A percentile compares a stretch with the other conserved stretches of the same genome.
Conservation (phyloP, 805 yeast species). For the Metschnikowia proteae region DNA sequence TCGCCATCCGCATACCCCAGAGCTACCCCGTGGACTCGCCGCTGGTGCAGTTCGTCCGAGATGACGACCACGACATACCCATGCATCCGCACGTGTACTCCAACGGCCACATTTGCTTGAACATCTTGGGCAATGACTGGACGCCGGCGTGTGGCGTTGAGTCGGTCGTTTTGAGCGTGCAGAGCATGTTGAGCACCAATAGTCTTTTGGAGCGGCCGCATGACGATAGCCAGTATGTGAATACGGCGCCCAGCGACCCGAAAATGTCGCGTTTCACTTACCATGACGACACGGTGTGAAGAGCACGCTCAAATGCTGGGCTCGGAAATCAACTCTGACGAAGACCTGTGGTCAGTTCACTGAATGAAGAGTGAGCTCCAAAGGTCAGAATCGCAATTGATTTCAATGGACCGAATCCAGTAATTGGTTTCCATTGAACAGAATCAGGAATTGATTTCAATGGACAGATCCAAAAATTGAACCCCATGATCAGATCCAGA, state of each 20-base stretch:
- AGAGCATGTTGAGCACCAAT: slow-evolving; percentile 60
- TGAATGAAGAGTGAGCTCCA: too few species aligned
- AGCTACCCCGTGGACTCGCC: slow-evolving; percentile 19
- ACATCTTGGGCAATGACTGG: slow-evolving; percentile 64
- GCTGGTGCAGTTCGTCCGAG: slow-evolving; percentile 11
- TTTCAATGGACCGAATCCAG: too few species aligned
- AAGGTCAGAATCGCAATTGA: too few species aligned
- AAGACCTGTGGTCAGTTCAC: too few species aligned
- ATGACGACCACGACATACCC: slow-evolving; percentile 41
- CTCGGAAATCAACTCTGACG: too few species aligned
- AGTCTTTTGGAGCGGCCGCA: slow-evolving; percentile 48
- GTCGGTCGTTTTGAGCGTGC: slow-evolving; percentile 52
- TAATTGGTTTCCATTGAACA: too few species aligned
- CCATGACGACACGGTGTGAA: slow-evolving; percentile 53
- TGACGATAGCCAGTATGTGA: slow-evolving; percentile 49
- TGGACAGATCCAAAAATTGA: too few species aligned
- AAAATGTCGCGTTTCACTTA: slow-evolving; percentile 46
- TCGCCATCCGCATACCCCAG: slow-evolving; percentile 9
- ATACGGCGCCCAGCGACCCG: slow-evolving; percentile 57
- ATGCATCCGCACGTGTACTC: slow-evolving; percentile 72
- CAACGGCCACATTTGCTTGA: slow-evolving; percentile 75
- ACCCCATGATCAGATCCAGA: too few species aligned
- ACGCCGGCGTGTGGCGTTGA: slow-evolving; percentile 57
- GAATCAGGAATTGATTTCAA: too few species aligned
- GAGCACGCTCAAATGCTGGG: too few species aligned